Evolutionary conservation across 2,329 filamentous ascomycete species (phyloP).

Genomic region (Periconia sp.): DNA sequence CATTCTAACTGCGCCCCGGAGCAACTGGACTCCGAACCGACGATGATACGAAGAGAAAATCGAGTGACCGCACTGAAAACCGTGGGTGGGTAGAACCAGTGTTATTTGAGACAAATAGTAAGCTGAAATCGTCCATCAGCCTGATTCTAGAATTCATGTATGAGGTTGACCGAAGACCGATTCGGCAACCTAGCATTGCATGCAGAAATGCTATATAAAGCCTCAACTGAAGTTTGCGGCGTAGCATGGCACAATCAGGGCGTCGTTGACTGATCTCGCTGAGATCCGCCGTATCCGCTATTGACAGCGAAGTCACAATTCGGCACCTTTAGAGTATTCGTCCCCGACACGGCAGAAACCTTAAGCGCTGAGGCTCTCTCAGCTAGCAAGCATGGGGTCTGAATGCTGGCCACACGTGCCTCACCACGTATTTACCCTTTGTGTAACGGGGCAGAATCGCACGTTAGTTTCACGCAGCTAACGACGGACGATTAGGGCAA

Average conservation of each 20-base stretch:
- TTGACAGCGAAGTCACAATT: constrained; percentile 3
- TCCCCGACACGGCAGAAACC: constrained; percentile 20
- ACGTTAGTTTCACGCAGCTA: not conserved
- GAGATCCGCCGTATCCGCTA: constrained; percentile 9
- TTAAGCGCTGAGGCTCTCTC: constrained; percentile 23
- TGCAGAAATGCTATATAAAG: not conserved
- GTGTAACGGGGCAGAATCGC: not conserved
- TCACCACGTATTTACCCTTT: not conserved
- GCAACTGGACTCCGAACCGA: too few relatives aligned
- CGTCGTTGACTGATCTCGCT: not conserved
- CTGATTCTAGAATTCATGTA: too few relatives aligned
- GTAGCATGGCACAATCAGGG: not conserved
- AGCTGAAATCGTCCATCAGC: too few relatives aligned
- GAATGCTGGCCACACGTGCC: constrained; percentile 2
- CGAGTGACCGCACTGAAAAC: too few relatives aligned
- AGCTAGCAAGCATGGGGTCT: not conserved
- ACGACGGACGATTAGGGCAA: not conserved
- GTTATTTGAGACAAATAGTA: too few relatives aligned
- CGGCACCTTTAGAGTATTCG: too few relatives aligned
- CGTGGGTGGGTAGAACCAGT: too few relatives aligned
- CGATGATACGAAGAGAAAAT: too few relatives aligned
- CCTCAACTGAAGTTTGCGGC: constrained; percentile 8
- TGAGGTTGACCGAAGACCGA: not conserved
- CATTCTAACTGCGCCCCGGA: not conserved
- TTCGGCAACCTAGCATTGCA: not conserved